Evolutionary conservation across 805 yeast genomes (phyloP), one percentile per base, ranked within the genome.

Genomic region (Starmerella ratchasimensis): DNA sequence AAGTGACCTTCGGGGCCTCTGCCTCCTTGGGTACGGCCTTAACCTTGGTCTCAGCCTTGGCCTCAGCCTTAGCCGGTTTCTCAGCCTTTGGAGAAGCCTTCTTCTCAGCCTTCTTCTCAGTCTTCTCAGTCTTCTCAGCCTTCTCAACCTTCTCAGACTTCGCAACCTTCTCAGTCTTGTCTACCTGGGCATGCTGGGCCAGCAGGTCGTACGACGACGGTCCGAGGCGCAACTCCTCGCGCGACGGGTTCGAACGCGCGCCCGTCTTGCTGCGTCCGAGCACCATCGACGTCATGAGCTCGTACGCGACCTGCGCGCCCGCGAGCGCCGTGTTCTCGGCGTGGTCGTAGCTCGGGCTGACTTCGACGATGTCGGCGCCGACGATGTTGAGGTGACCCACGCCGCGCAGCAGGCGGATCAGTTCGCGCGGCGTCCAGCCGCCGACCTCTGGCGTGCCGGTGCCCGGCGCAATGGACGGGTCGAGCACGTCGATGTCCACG

Each of bases 401-500:
- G 1, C 71, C 73, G 39, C 80, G 76, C 31, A 79, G 47, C 18
- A 78, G 56, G 5, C 66, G 59, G 43, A 76, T 65, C 25, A 78
- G 59, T 52, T 79, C 88, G 33, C 88, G 62, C 0, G 77, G 62
- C 11, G 74, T 66, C 64, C 77, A 69, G 2, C 90, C 90, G 13
- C 84, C 90, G 3, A 69, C 71, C 52, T 79, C 90, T 47, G 76
- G 70, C 3, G 90, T 79, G 8, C 90, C 90, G 0, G 88, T 78
- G 1, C 80, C 86, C 13, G 86, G 80, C 3, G 82, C 82, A 35
- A 64, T 60, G 4, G 79, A 72, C 0, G 84, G 84, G 51, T 79
- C 90, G 42, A 79, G 62, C 24, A 70, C 67, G 46, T 75, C 78
- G 42, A 80, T 75, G 55, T 80, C 93, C n/a, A 81, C 78, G 16